Base-by-base conservation (phyloP, 2,329 filamentous ascomycete species). In the Cordyceps militaris region DNA sequence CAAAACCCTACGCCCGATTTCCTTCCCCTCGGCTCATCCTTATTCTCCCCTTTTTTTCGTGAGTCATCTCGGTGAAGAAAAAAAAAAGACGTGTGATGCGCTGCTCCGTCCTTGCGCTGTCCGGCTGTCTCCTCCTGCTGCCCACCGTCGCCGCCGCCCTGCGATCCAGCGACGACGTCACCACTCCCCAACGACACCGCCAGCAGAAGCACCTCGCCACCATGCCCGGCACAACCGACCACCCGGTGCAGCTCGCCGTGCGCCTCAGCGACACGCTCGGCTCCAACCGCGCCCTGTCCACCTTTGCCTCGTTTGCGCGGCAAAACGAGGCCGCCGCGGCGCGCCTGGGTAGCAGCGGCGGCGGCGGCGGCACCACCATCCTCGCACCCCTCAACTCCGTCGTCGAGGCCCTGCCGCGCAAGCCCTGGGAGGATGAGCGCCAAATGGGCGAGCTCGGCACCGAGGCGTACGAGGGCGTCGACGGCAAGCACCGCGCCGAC, bases 381-480 rank as follows among this genome's bases (percentile, higher is more conserved):
- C 83, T 97, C 3, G 93, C 92, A 5, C 94, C 94, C 0, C 76
- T 89, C 56, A 97, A 99, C 76, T 84, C 82, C 19, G 91, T 86
- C 3, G 84, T 99, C 66, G 87, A 88, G 63, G 76, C 73, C 1
- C 76, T 97, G 24, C 89, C 91, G 1, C 80, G 87, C 54, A 97
- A 97, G 71, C 92, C 92, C 0, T 96, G 90, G 90, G 89, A 88
- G 65, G 77, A 92, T 61, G 83, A 88, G 0, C 73, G 79, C 54
- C 91, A 96, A 63, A 93, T 94, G 69, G 74, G 78, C 3, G 71
- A 71, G 1, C 74, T 88, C 3, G 91, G 90, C 0, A 77, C 80
- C 1, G 73, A 85, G 32, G 90, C 87, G 1, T 97, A 96, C 67
- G 83, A 88, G 48, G 91, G 91, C 0, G 75, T 79, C 1, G 82